Evolutionary conservation across 441 rosid species (phyloP).

Genomic region (Erysimum cheiri): DNA sequence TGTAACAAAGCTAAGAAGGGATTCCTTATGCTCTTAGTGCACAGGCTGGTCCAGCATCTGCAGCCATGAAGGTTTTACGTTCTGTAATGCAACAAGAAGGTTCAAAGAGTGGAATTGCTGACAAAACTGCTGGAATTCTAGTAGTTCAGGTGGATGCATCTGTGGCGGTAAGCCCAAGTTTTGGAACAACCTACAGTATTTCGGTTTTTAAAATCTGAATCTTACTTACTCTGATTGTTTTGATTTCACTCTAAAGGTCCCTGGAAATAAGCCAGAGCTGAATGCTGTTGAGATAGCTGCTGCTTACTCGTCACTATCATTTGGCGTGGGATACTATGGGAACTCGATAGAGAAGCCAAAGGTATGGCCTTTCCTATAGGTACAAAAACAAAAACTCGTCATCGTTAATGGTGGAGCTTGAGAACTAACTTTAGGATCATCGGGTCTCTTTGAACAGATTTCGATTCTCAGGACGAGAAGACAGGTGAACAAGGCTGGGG

Average conservation of each 20-base stretch:
- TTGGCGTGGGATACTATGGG: conserved; percentile 91
- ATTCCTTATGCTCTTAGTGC: conserved; percentile 55
- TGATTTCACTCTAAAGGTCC: conserved; percentile 48
- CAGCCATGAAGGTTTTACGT: conserved; percentile 71
- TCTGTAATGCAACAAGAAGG: conserved; percentile 54
- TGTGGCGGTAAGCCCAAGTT: conserved; percentile 50
- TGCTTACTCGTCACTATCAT: conserved; percentile 75
- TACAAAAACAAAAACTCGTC: not conserved
- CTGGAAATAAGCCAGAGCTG: conserved; percentile 57
- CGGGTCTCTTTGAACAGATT: conserved; percentile 52
- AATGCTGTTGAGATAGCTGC: conserved; percentile 92
- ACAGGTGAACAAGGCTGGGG: conserved; percentile 46
- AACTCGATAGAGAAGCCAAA: conserved; percentile 80
- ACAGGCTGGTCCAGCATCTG: conserved; percentile 92
- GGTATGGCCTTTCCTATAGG: conserved; percentile 47
- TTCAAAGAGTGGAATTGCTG: conserved; percentile 45
- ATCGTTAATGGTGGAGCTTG: not conserved
- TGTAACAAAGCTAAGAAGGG: conserved; percentile 26
- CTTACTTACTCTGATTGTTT: conserved; percentile 15
- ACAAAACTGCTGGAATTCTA: conserved; percentile 75
- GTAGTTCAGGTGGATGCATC: conserved; percentile 85
- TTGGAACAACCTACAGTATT: not conserved
- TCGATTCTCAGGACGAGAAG: conserved; percentile 66
- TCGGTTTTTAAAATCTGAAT: not conserved
- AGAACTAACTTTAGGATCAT: conserved; percentile 13